phyloP scores from a whole-genome alignment of 805 yeast genomes.

The Blastobotrys mokoenaii region DNA sequence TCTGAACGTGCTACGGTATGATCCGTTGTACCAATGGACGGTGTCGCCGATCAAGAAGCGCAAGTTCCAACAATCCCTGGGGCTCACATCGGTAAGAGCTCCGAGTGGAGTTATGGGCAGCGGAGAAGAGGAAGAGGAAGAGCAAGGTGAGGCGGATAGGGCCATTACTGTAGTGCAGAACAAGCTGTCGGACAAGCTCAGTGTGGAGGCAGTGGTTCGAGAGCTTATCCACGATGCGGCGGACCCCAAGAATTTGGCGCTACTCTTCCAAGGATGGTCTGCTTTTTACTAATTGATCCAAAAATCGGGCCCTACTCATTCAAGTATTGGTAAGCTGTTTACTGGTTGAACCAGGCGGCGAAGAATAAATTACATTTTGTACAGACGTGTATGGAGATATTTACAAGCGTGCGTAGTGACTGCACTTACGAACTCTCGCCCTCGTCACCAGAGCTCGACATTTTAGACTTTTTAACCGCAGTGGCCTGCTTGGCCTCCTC shows the following conservation, averaged over 20 bases:
- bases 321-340: too few species aligned
- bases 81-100: slow-evolving; percentile 7
- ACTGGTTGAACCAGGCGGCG: too few species aligned
- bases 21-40: slow-evolving; percentile 84
- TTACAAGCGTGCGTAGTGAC: background rate
- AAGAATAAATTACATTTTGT: too few species aligned
- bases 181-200: slow-evolving; percentile 65
- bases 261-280: slow-evolving; percentile 61
- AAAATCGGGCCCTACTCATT: background rate
- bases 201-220: slow-evolving; percentile 76
- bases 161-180: slow-evolving; percentile 67
- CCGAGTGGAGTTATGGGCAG: slow-evolving; percentile 18
- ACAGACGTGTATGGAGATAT: background rate
- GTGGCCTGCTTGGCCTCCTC: slow-evolving; percentile 59
- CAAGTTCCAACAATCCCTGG: background rate
- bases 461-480: slow-evolving; percentile 33
- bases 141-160: slow-evolving; percentile 65
- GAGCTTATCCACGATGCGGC: slow-evolving; percentile 74
- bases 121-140: slow-evolving; percentile 22
- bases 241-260: slow-evolving; percentile 55
- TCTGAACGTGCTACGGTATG: slow-evolving; percentile 79
- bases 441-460: slow-evolving; percentile 21
- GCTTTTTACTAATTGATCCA: slow-evolving; percentile 24
- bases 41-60: slow-evolving; percentile 4
- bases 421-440: slow-evolving; percentile 8